These are phyloP conservation scores for Geotrichum bryndzae DNA, from an alignment of 1,139 yeast genomes.

Conservation along the genomic window DNA sequence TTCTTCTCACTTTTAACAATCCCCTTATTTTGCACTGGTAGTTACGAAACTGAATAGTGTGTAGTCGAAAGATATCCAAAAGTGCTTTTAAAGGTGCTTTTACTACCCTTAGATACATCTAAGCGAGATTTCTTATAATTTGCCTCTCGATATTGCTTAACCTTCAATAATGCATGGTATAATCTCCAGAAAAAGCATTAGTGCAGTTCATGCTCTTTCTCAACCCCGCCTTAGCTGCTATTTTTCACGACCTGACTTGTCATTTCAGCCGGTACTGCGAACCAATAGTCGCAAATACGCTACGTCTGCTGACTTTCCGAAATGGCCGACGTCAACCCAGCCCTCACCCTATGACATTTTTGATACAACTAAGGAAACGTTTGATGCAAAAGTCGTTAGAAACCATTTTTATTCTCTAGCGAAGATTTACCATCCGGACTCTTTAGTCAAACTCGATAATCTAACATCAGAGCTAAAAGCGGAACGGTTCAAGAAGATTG, in stretches of 20 bases:
- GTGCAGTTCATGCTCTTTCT: not conserved
- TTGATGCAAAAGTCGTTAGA: slow-evolving; percentile 46
- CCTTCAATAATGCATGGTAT: not conserved
- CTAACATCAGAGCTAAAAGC: slow-evolving; percentile 22
- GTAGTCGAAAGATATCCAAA: no score
- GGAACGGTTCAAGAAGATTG: slow-evolving; percentile 61
- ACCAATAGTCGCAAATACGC: not conserved
- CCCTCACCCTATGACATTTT: slow-evolving; percentile 79
- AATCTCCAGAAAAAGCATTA: not conserved
- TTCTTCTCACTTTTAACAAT: no score
- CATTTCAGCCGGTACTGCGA: slow-evolving; percentile 3
- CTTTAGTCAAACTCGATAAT: slow-evolving; percentile 26
- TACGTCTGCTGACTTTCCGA: slow-evolving; percentile 17
- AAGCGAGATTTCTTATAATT: no score
- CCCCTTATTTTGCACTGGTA: no score
- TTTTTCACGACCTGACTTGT: not conserved
- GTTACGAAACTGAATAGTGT: no score
- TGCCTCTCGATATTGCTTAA: not conserved
- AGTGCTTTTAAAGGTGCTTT: no score
- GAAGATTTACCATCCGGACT: slow-evolving; percentile 84
- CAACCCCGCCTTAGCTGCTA: not conserved
- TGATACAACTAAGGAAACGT: slow-evolving; percentile 38
- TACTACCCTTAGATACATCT: no score
- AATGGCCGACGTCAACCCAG: slow-evolving; percentile 54
- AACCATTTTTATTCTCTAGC: slow-evolving; percentile 57